Percentiles rank a stretch among this genome's conserved stretches.
phyloP scores from a whole-genome alignment of 2,329 filamentous ascomycete genomes.

The Alternaria atra region DNA sequence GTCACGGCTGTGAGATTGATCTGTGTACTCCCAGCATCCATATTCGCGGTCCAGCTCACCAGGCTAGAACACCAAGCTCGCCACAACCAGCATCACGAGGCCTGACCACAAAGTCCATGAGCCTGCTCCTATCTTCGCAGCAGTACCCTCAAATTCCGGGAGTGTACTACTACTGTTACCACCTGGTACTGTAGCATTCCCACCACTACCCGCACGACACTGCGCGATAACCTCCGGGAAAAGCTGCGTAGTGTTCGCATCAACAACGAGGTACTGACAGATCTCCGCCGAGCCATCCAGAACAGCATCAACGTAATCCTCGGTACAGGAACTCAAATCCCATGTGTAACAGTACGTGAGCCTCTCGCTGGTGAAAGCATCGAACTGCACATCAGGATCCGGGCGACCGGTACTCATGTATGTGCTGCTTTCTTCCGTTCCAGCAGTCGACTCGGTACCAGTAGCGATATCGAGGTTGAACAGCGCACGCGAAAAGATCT shows the following conservation, averaged over 20 bases:
- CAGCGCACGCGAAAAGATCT: conserved; percentile 60
- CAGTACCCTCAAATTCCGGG: conserved; percentile 19
- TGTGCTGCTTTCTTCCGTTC: conserved; percentile 6
- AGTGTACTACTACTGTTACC: neutral
- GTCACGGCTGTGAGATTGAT: neutral
- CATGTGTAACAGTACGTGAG: conserved; percentile 31
- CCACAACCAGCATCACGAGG: neutral
- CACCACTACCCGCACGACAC: conserved; percentile 14
- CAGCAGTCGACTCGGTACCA: conserved; percentile 40
- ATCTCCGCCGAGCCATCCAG: conserved; percentile 24
- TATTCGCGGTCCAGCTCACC: rapidly evolving
- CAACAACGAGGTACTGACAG: conserved; percentile 30
- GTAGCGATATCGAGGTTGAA: conserved; percentile 57
- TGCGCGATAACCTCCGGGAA: conserved; percentile 29
- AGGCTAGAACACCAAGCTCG: neutral
- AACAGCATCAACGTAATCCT: conserved; percentile 22
- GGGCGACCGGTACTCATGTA: conserved; percentile 24
- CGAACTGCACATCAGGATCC: conserved; percentile 24
- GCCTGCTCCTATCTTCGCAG: neutral
- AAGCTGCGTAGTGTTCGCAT: conserved; percentile 27
- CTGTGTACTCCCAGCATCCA: neutral
- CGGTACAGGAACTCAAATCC: conserved; percentile 22
- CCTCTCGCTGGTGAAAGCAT: conserved; percentile 9
- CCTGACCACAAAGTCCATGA: neutral
- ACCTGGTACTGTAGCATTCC: conserved; percentile 7